phyloP scores from a whole-genome alignment of 2,329 filamentous ascomycete genomes.

The Parasarocladium wereldwijsianum region DNA sequence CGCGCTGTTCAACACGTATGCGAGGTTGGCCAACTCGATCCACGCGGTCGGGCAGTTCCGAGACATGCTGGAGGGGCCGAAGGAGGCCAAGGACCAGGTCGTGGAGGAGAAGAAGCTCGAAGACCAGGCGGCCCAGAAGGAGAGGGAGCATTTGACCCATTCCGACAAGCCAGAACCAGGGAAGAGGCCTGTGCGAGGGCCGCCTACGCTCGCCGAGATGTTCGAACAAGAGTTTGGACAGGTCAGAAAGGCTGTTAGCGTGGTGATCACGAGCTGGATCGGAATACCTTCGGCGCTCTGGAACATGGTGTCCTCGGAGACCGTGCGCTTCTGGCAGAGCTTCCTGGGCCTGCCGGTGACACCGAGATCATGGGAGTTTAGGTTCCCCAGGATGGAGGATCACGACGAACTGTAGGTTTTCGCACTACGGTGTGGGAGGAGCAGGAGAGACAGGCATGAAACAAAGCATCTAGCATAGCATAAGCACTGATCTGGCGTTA shows the following conservation, averaged over 20 bases:
- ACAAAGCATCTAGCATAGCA: not conserved
- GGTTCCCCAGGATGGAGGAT: slow-evolving; percentile 23
- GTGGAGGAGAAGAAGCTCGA: slow-evolving; percentile 4
- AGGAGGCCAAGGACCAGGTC: slow-evolving; percentile 19
- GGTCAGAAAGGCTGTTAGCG: slow-evolving; percentile 47
- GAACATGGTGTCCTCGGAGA: slow-evolving; percentile 28
- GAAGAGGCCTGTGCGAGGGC: too few species aligned
- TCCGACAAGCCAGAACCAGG: too few species aligned
- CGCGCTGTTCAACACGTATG: slow-evolving; percentile 86
- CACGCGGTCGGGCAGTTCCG: slow-evolving; percentile 60
- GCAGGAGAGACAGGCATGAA: not conserved
- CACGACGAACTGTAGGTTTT: slow-evolving; percentile 25
- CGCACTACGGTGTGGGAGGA: not conserved
- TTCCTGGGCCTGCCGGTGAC: slow-evolving; percentile 38
- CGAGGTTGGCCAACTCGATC: slow-evolving; percentile 70
- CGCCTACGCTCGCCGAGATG: slow-evolving; percentile 34
- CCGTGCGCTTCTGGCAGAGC: slow-evolving; percentile 29
- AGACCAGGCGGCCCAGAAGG: not conserved
- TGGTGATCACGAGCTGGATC: slow-evolving; percentile 58
- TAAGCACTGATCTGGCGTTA: not conserved
- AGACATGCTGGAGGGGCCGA: slow-evolving; percentile 30
- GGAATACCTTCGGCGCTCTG: slow-evolving; percentile 50
- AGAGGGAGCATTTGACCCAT: not conserved
- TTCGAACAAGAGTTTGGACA: slow-evolving; percentile 49
- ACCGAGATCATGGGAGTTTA: slow-evolving; percentile 31